These are phyloP conservation scores for Trichoderma sp. DNA, from an alignment of 2,329 filamentous ascomycete genomes.

Conservation along the genomic window DNA sequence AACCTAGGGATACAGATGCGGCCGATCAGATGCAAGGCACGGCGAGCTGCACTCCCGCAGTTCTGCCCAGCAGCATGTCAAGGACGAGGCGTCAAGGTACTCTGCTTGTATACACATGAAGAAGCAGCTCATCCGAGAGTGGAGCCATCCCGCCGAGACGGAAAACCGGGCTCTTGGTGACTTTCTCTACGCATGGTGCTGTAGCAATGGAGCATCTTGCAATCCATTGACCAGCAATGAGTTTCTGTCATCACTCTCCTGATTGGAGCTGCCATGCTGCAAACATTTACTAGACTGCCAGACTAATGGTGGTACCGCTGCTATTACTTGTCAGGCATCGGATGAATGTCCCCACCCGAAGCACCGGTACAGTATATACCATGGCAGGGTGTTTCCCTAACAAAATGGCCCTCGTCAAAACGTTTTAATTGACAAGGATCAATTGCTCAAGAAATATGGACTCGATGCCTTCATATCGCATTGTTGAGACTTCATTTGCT, in stretches of 20 bases:
- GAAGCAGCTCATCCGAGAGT: background rate
- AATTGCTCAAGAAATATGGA: background rate
- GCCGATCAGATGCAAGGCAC: background rate
- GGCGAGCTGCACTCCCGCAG: background rate
- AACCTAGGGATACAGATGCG: background rate
- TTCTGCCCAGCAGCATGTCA: background rate
- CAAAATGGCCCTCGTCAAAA: background rate
- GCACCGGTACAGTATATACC: background rate
- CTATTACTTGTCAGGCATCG: background rate
- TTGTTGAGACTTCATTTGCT: conserved; percentile 3
- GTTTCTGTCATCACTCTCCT: background rate
- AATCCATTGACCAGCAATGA: background rate
- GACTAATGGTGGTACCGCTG: background rate
- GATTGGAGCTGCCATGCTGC: background rate
- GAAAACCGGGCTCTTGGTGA: conserved; percentile 4
- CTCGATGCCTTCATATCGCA: background rate
- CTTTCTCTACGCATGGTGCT: background rate
- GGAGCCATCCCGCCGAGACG: background rate
- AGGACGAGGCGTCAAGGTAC: background rate
- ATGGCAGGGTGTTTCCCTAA: background rate
- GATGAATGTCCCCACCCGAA: background rate
- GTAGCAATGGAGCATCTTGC: background rate
- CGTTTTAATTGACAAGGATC: background rate
- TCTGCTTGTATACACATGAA: background rate
- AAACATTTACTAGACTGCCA: background rate